Conservation (phyloP, 1,284 basidiomycete genomes). For the Ceratobasidium theobromae region DNA sequence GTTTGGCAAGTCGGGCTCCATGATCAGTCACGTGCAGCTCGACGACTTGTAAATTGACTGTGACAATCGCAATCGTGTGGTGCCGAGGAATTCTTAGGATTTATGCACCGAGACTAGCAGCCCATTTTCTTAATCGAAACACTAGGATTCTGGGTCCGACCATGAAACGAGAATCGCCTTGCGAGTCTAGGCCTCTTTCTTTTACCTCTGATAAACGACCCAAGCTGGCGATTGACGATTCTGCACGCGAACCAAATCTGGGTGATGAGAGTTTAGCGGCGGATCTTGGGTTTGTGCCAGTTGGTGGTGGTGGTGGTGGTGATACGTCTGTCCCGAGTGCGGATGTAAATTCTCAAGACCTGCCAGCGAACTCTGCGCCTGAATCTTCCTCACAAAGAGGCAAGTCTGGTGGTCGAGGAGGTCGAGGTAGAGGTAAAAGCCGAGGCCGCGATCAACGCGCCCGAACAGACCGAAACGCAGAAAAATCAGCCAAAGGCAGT, state of each 20-base stretch:
- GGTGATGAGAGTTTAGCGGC: not conserved
- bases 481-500: slow-evolving; percentile 3
- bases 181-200: not conserved
- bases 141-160: too few species aligned
- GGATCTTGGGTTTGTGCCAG: not conserved
- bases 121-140: too few species aligned
- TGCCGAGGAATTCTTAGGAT: too few species aligned
- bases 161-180: slow-evolving; percentile 28
- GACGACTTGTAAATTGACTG: too few species aligned
- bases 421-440: not conserved
- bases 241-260: not conserved
- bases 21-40: too few species aligned
- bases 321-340: not conserved
- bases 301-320: not conserved
- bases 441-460: slow-evolving; percentile 20
- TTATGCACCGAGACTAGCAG: too few species aligned
- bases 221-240: not conserved
- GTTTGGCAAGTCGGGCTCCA: too few species aligned
- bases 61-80: too few species aligned
- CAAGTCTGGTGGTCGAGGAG: not conserved
- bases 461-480: slow-evolving; percentile 18
- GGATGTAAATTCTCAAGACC: not conserved
- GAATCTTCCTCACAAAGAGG: not conserved
- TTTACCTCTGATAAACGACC: slow-evolving; percentile 10
- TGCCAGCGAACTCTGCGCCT: not conserved